Conservation (phyloP, 2,329 filamentous ascomycete species). For the Colletotrichum falcatum region DNA sequence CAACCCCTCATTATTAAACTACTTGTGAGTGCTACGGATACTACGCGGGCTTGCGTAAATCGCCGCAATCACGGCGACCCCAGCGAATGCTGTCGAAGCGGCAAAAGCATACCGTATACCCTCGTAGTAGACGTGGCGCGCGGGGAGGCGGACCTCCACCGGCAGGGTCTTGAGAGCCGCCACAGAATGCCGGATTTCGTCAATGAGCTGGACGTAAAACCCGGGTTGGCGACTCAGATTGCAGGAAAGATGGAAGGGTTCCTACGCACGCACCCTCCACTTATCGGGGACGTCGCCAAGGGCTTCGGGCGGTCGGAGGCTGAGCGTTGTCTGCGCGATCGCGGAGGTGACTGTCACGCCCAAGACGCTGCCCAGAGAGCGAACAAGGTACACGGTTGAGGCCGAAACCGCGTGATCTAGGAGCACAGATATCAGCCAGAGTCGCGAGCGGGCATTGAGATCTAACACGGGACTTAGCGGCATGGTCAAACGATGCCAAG, state of each 20-base stretch:
- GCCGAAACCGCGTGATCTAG: conserved; percentile 72
- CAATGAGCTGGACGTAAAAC: conserved; percentile 62
- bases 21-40: conserved; percentile 49
- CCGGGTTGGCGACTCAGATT: conserved; percentile 25
- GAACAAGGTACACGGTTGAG: conserved; percentile 72
- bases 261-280: conserved; percentile 64
- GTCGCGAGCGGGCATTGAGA: neutral
- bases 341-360: conserved; percentile 72
- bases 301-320: conserved; percentile 63
- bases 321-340: conserved; percentile 72
- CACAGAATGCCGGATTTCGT: conserved; percentile 72
- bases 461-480: conserved; percentile 55
- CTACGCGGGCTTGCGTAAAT: conserved; percentile 48
- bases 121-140: conserved; percentile 69
- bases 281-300: conserved; percentile 68
- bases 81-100: conserved; percentile 64
- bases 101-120: conserved; percentile 68
- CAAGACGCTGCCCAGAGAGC: conserved; percentile 73
- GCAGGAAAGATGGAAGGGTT: neutral
- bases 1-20: neutral
- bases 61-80: conserved; percentile 54
- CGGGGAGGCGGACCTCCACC: conserved; percentile 66
- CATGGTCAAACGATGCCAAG: conserved; percentile 71
- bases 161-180: conserved; percentile 66
- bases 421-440: neutral